Percentiles rank a stretch among this genome's conserved stretches.
Conservation (phyloP, 2,329 filamentous ascomycete species). For the Botrytis elliptica region DNA sequence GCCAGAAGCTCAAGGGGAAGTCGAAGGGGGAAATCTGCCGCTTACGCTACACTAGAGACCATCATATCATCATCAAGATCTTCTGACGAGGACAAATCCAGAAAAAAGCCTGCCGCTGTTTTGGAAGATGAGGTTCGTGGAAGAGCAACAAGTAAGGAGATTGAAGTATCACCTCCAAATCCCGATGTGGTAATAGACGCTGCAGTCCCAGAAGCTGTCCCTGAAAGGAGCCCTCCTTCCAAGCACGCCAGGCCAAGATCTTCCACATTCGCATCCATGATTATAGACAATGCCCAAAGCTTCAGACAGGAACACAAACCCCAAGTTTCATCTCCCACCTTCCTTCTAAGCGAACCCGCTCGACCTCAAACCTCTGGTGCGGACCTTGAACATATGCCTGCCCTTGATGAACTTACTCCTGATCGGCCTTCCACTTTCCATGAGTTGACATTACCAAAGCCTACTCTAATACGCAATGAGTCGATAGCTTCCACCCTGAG, state of each 20-base stretch:
- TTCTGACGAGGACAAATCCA: conserved; percentile 60
- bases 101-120: conserved; percentile 55
- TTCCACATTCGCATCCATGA: conserved; percentile 47
- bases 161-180: conserved; percentile 19
- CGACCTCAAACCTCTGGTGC: conserved; percentile 54
- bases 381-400: conserved; percentile 29
- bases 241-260: conserved; percentile 41
- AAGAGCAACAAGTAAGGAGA: conserved; percentile 44
- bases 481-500: conserved; percentile 33
- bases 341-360: conserved; percentile 56
- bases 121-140: conserved; percentile 55
- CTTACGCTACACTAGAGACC: conserved; percentile 63
- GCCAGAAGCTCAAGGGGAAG: conserved; percentile 32
- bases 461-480: conserved; percentile 33
- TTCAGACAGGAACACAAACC: conserved; percentile 38
- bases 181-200: conserved; percentile 21
- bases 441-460: conserved; percentile 30
- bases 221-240: conserved; percentile 25
- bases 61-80: conserved; percentile 66
- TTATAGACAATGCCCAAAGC: conserved; percentile 43
- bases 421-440: conserved; percentile 27
- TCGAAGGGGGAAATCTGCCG: conserved; percentile 40
- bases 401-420: conserved; percentile 23
- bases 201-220: conserved; percentile 24
- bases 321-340: conserved; percentile 42